Percentiles rank a stretch among this genome's conserved stretches.
phyloP scores from a whole-genome alignment of 805 yeast genomes.

The Candida takata region DNA sequence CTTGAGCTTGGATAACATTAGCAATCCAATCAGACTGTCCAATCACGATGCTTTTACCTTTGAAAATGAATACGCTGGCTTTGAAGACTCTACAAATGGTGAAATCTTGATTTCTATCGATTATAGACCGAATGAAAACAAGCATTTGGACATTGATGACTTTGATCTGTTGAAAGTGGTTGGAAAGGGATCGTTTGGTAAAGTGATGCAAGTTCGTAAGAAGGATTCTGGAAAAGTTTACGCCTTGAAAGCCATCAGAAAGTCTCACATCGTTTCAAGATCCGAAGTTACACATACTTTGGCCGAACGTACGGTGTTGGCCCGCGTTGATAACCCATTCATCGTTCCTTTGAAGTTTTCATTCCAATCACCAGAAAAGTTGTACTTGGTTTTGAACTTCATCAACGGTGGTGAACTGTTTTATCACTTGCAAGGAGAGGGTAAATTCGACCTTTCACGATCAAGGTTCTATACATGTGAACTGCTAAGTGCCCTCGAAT shows the following conservation, averaged over 20 bases:
- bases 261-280: slow-evolving; percentile 88
- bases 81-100: slow-evolving; percentile 28
- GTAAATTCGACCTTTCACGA: slow-evolving; percentile 81
- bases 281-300: slow-evolving; percentile 94
- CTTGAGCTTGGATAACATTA: slow-evolving; percentile 43
- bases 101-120: slow-evolving; percentile 58
- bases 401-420: slow-evolving; percentile 97
- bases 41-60: slow-evolving; percentile 54
- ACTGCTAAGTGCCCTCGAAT: slow-evolving; percentile 85
- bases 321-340: slow-evolving; percentile 89
- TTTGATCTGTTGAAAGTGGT: slow-evolving; percentile 90
- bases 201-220: slow-evolving; percentile 97
- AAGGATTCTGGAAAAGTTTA: slow-evolving; percentile 92
- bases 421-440: slow-evolving; percentile 87
- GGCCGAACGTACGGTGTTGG: slow-evolving; percentile 93
- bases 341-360: slow-evolving; percentile 94
- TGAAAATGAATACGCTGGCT: slow-evolving; percentile 25
- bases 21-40: slow-evolving; percentile 49
- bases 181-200: slow-evolving; percentile 97
- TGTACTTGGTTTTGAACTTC: slow-evolving; percentile 84
- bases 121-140: slow-evolving; percentile 58
- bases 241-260: slow-evolving; percentile 89
- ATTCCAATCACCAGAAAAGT: slow-evolving; percentile 94
- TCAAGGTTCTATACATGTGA: slow-evolving; percentile 94
- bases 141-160: slow-evolving; percentile 79